Conservation (phyloP, 1,284 basidiomycete genomes). For the Gymnopus androsaceus region DNA sequence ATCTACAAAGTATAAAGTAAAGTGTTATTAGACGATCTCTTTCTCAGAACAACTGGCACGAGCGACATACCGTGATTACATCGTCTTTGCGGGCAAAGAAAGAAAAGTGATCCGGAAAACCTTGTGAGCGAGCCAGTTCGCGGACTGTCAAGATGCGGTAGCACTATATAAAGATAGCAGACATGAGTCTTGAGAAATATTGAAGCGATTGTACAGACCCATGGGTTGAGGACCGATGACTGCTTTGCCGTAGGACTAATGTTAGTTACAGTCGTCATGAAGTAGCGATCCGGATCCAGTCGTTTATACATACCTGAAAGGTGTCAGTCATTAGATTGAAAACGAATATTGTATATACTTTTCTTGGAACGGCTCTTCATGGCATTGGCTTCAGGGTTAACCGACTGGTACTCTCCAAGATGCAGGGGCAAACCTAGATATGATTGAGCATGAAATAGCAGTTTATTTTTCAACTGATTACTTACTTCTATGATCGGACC, state of each 20-base stretch:
- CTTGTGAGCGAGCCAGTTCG: conserved; percentile 75
- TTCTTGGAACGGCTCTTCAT: conserved; percentile 50
- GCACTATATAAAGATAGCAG: conserved; percentile 41
- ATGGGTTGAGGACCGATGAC: conserved; percentile 63
- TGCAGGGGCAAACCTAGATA: conserved; percentile 36
- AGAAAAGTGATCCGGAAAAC: conserved; percentile 70
- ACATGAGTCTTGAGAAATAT: not conserved
- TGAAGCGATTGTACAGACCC: conserved; percentile 40
- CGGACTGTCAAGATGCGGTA: conserved; percentile 68
- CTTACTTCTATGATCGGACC: conserved; percentile 63
- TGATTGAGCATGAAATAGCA: not conserved
- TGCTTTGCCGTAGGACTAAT: conserved; percentile 76
- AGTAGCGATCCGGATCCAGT: conserved; percentile 52
- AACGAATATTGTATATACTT: conserved; percentile 32
- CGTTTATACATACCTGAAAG: conserved; percentile 61
- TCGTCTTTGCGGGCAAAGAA: conserved; percentile 54
- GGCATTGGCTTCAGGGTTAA: conserved; percentile 56
- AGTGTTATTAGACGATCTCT: not conserved
- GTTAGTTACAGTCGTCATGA: conserved; percentile 73
- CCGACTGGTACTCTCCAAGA: conserved; percentile 52
- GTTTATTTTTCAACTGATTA: not conserved
- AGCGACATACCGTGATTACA: conserved; percentile 56
- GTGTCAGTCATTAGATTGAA: not conserved
- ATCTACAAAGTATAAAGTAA: conserved; percentile 9
- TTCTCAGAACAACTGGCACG: not conserved